Percentiles rank a stretch among this genome's conserved stretches.
Conservation (phyloP, 352 stramenopile genomes). For the Phytophthora colocasiae region DNA sequence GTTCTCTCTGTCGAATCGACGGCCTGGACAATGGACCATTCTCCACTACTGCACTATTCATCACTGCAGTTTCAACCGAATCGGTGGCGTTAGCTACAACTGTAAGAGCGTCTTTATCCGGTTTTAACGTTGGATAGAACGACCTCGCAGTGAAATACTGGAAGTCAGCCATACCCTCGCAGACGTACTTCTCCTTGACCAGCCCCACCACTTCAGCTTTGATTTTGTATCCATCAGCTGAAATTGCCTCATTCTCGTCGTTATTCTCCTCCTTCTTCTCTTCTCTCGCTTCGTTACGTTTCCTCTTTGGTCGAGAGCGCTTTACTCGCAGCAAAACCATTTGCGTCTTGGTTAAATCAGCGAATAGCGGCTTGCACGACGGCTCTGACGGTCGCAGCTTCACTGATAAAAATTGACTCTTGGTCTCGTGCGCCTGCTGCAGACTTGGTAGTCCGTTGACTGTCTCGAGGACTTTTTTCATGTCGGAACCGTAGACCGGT, state of each 20-base stretch:
- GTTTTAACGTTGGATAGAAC: slow-evolving; percentile 59
- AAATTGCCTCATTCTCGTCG: slow-evolving; percentile 1
- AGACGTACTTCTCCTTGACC: slow-evolving; percentile 83
- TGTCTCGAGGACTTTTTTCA: slow-evolving; percentile 58
- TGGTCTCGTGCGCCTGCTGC: slow-evolving; percentile 72
- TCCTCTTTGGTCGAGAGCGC: slow-evolving; percentile 39
- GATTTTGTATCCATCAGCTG: slow-evolving; percentile 31
- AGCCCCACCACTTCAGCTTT: slow-evolving; percentile 63
- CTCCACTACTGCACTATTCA: slow-evolving; percentile 38
- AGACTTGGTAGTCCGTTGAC: slow-evolving; percentile 64
- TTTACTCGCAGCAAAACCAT: slow-evolving; percentile 71
- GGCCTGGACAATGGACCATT: slow-evolving; percentile 52
- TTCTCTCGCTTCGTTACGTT: slow-evolving; percentile 18
- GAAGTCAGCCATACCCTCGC: slow-evolving; percentile 88
- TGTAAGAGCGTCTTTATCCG: slow-evolving; percentile 34
- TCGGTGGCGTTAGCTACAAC: slow-evolving; percentile 32
- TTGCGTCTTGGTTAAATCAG: slow-evolving; percentile 84
- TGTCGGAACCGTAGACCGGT: slow-evolving; percentile 64
- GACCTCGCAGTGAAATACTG: slow-evolving; percentile 78
- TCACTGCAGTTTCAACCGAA: slow-evolving; percentile 28
- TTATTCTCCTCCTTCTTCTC: slow-evolving; percentile 25
- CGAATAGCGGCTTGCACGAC: slow-evolving; percentile 86
- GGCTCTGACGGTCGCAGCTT: slow-evolving; percentile 79
- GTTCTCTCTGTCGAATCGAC: slow-evolving; percentile 46
- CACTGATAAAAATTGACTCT: slow-evolving; percentile 80